Base-by-base conservation (phyloP, 352 stramenopile species). In the Paralagenidium karlingii region DNA sequence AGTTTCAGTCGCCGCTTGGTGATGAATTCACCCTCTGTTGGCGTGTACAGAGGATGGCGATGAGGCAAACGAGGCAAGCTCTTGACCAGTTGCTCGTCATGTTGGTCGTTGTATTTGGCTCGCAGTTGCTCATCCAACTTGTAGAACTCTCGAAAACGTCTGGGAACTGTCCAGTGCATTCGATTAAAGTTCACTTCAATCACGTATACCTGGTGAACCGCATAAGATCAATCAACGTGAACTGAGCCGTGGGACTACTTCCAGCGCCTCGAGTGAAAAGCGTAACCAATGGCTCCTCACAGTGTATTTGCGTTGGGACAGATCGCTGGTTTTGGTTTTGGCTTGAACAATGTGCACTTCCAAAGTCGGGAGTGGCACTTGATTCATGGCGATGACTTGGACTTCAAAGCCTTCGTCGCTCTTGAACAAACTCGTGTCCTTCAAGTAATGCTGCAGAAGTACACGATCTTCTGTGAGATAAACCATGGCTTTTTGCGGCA, bases 321-420 rank as follows among this genome's bases (percentile, higher is more conserved):
- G 49, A 43, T 90, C 76, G 43, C 76, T 90, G 18, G 84, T 51
- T 53, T 80, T 84, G 47, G 58, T 84, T 42, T 78, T 77, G n/a
- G 66, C 81, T n/a, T 48, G 41, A 0, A 63, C 50, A 32, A 90
- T 85, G 1, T 45, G 45, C 12, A 90, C 39, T 30, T 80, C 40
- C 18, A 87, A 53, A 16, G 56, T 75, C 13, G 76, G 70, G 10
- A 69, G 61, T 4, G 76, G 76, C 68, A 86, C 83, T 27, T 45
- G 39, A 40, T 74, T 71, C n/a, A n/a, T n/a, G n/a, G n/a, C n/a
- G n/a, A n/a, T n/a, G n/a, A n/a, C n/a, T n/a, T n/a, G n/a, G n/a
- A n/a, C n/a, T n/a, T n/a, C n/a, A n/a, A n/a, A n/a, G n/a, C n/a
- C n/a, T n/a, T n/a, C n/a, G n/a, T n/a, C n/a, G n/a, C n/a, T n/a